These are phyloP conservation scores for Lenwebbia sp. DNA, from an alignment of 345 rosid species.

Conservation along the genomic window DNA sequence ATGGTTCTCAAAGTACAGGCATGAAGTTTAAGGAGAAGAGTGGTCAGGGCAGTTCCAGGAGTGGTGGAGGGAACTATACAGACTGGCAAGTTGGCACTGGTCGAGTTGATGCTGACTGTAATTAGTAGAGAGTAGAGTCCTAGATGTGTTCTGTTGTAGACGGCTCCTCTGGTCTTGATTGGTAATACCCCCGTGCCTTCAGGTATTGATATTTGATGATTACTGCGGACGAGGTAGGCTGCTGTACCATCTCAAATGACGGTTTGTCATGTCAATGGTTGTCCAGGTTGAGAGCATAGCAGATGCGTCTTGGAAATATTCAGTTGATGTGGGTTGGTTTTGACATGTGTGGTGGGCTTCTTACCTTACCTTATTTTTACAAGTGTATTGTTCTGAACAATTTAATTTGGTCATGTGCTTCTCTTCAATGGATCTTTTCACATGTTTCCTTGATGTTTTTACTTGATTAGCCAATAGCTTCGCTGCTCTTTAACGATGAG, in stretches of 20 bases:
- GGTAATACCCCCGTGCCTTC: not conserved
- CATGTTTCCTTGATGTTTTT: slow-evolving; percentile 9
- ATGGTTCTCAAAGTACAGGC: slow-evolving; percentile 35
- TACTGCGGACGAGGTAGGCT: not conserved
- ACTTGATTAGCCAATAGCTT: not conserved
- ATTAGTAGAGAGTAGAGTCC: slow-evolving; percentile 7
- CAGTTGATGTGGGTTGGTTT: slow-evolving; percentile 1
- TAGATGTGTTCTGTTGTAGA: not conserved
- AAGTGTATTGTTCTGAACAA: slow-evolving; percentile 8
- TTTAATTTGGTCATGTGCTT: slow-evolving; percentile 16
- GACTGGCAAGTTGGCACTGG: slow-evolving; percentile 37
- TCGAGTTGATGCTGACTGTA: slow-evolving; percentile 24
- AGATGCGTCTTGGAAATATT: not conserved
- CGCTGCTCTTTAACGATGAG: not conserved
- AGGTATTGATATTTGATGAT: slow-evolving; percentile 4
- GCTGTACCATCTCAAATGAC: not conserved
- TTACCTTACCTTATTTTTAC: slow-evolving; percentile 1
- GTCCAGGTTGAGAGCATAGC: slow-evolving; percentile 25
- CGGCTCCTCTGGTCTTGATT: not conserved
- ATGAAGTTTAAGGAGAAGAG: slow-evolving; percentile 62
- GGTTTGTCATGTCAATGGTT: slow-evolving; percentile 3
- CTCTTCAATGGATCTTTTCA: slow-evolving; percentile 14
- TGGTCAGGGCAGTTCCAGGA: slow-evolving; percentile 45
- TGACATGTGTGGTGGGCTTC: slow-evolving; percentile 6
- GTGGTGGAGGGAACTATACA: slow-evolving; percentile 36